Percentiles rank a stretch among this genome's conserved stretches.
phyloP scores from a whole-genome alignment of 441 rosid genomes.

The Lagerstroemia fauriei region DNA sequence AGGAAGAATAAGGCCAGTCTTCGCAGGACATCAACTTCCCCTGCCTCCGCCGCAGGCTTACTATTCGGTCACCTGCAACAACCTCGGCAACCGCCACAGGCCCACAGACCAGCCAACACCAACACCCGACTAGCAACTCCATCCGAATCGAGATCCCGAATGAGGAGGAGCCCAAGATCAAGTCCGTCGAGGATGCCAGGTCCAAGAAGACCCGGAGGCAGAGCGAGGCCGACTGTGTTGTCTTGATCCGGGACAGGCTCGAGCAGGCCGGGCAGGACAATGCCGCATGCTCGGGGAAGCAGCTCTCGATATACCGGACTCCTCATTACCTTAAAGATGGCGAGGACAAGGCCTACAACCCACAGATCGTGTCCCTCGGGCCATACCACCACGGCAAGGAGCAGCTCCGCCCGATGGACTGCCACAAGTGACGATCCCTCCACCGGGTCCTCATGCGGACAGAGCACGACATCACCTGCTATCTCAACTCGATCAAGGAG shows the following conservation, averaged over 20 bases:
- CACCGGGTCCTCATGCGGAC: slow-evolving; percentile 60
- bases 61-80: slow-evolving; percentile 1
- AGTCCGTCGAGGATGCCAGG: background rate
- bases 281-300: slow-evolving; percentile 55
- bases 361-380: slow-evolving; percentile 76
- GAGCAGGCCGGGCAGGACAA: slow-evolving; percentile 68
- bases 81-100: slow-evolving; percentile 24
- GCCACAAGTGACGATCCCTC: slow-evolving; percentile 80
- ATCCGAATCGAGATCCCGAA: slow-evolving; percentile 26
- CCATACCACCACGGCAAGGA: slow-evolving; percentile 77
- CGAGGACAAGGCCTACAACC: slow-evolving; percentile 72
- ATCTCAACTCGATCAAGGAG: slow-evolving; percentile 61
- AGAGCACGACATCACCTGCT: slow-evolving; percentile 48
- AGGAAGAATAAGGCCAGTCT: slow-evolving; percentile 61
- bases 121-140: slow-evolving; percentile 29
- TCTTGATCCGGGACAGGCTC: slow-evolving; percentile 61
- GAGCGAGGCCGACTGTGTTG: slow-evolving; percentile 14
- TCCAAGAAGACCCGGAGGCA: background rate
- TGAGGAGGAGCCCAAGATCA: slow-evolving; percentile 20
- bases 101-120: slow-evolving; percentile 33
- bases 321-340: slow-evolving; percentile 73
- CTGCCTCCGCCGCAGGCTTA: slow-evolving; percentile 31
- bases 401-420: slow-evolving; percentile 67
- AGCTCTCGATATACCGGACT: slow-evolving; percentile 65
- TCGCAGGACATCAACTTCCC: slow-evolving; percentile 28